Percentiles rank a stretch among this genome's conserved stretches.
Evolutionary conservation across 75 land plant species (phyloP).

Genomic region (Sequoiadendron giganteum): DNA sequence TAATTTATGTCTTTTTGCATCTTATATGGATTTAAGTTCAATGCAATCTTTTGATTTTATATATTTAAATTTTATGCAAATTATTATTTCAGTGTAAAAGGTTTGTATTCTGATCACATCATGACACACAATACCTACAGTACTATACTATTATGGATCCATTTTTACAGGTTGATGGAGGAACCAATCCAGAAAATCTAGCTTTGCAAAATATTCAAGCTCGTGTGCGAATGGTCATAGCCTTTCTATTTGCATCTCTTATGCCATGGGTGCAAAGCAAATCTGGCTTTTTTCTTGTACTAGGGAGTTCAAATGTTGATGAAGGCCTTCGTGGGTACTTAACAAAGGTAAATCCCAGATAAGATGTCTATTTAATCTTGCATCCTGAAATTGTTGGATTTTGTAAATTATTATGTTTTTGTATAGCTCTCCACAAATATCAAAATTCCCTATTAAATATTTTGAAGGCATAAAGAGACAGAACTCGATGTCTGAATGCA

Average conservation of each 20-base stretch:
- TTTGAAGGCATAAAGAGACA: background rate
- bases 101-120: background rate
- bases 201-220: slow-evolving; percentile 98
- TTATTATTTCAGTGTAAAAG: background rate
- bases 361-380: background rate
- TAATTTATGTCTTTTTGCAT: background rate
- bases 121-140: background rate
- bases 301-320: slow-evolving; percentile 99
- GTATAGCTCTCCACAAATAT: background rate
- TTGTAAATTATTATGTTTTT: background rate
- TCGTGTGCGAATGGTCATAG: slow-evolving; percentile 94
- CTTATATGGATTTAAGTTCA: background rate
- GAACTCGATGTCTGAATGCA: background rate
- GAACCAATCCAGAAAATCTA: slow-evolving; percentile 86
- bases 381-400: background rate
- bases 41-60: background rate
- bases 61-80: background rate
- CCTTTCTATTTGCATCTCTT: slow-evolving; percentile 94
- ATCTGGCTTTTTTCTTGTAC: slow-evolving; percentile 88
- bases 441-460: background rate
- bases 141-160: background rate
- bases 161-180: slow-evolving; percentile 85
- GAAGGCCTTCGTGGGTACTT: slow-evolving; percentile 98
- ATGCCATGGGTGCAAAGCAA: slow-evolving; percentile 96
- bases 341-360: slow-evolving; percentile 69